These are phyloP conservation scores for Cordyceps tenuipes DNA, from an alignment of 2,329 filamentous ascomycete species.

Conservation along the genomic window DNA sequence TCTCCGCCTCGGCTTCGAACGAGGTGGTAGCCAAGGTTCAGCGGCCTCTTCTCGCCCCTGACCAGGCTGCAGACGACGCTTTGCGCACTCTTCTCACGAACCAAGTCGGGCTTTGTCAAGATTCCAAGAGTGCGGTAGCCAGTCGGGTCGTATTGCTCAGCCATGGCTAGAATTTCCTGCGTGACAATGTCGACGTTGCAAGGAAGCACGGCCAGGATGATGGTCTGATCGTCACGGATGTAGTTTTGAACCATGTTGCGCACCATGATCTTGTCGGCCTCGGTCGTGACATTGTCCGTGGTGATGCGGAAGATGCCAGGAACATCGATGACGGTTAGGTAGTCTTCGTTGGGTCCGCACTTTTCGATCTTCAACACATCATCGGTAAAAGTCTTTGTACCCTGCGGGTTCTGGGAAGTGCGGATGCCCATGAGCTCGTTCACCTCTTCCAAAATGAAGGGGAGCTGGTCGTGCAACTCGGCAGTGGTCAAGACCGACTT, in stretches of 20 bases:
- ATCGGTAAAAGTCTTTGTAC: slow-evolving; percentile 33
- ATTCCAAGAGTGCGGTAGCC: slow-evolving; percentile 34
- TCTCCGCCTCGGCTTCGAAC: slow-evolving; percentile 20
- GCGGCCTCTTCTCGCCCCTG: slow-evolving; percentile 12
- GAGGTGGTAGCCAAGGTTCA: slow-evolving; percentile 18
- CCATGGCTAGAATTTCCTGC: slow-evolving; percentile 35
- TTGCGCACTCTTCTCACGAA: slow-evolving; percentile 19
- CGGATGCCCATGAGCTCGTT: slow-evolving; percentile 38
- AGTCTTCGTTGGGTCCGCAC: slow-evolving; percentile 34
- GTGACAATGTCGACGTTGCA: slow-evolving; percentile 36
- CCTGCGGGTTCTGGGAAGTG: slow-evolving; percentile 1
- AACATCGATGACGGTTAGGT: slow-evolving; percentile 46
- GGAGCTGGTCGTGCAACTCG: slow-evolving; percentile 26
- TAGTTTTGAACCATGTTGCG: slow-evolving; percentile 39
- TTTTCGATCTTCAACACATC: slow-evolving; percentile 35
- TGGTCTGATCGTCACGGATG: slow-evolving; percentile 38
- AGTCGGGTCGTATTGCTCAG: slow-evolving; percentile 25
- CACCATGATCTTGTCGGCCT: slow-evolving; percentile 36
- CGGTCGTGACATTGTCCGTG: slow-evolving; percentile 32
- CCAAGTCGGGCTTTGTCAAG: slow-evolving; percentile 38
- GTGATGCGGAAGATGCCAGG: slow-evolving; percentile 42
- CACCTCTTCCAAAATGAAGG: slow-evolving; percentile 26
- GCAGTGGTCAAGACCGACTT: slow-evolving; percentile 14
- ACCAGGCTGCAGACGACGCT: slow-evolving; percentile 14
- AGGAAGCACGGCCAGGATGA: slow-evolving; percentile 30